Evolutionary conservation across 345 rosid species (phyloP), one percentile per base, ranked within the genome.

Genomic region (Aquilaria sinensis): DNA sequence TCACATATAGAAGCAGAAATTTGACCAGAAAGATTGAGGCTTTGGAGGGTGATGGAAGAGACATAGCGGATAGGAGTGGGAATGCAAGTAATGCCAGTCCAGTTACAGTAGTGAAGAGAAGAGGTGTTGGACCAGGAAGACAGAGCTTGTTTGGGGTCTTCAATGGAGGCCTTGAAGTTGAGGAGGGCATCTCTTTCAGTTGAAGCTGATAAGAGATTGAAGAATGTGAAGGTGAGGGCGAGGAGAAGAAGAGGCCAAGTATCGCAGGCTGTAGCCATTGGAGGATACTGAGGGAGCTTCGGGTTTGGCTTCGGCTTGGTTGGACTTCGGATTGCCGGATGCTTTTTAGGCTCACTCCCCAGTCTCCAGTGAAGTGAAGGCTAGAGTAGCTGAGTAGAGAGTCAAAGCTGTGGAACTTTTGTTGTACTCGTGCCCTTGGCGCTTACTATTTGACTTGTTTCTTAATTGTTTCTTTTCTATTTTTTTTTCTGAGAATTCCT

Each of bases 1-100:
- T 68, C 62, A 67, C 98, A 92, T 4, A 87, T 49, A n/a, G 96
- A 81, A 69, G 87, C 64, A 37, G 96, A 81, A 63, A 92, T 83
- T 71, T 87, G 85, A 43, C 98, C 98, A 49, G 98, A 89, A 74
- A 92, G 97, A 82, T 92, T 92, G 53, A 87, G 50, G 60, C 85
- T 82, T 75, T 75, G 96, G 64, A 92, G 97, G 71, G 77, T 79
- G 43, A 92, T 54, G 51, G 93, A 80, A 53, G 88, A 81, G 13
- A 92, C 87, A 70, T 72, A 72, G 57, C 80, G 83, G 12, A 74
- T 57, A 58, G 88, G 72, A 13, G 85, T 51, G 56, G 80, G 41
- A 30, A 70, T 72, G 70, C 98, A 92, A 12, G 84, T 76, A 61
- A 92, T 70, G 30, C 97, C 98, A 51, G 96, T 77, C 98, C 98